Evolutionary conservation across 1,284 basidiomycete species (phyloP), one percentile per base, ranked within the genome.

Genomic region (Exsudoporus floridanus): DNA sequence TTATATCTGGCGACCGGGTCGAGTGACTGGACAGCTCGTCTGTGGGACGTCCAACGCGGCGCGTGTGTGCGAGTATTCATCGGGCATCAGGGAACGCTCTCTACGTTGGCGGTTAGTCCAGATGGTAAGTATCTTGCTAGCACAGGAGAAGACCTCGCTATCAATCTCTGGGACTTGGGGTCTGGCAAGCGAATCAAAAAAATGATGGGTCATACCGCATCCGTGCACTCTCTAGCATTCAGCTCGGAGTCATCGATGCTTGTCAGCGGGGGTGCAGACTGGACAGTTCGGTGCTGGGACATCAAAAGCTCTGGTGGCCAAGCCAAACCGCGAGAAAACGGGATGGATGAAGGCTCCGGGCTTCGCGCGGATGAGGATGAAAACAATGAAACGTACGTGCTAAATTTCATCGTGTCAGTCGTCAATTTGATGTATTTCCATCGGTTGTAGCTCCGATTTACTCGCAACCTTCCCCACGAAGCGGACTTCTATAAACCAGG

Each of bases 1-100:
- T 74, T 99, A 30, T 99, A 99, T 73, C 83, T 99, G 19, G 96
- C 94, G 2, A 99, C 97, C 0, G 97, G 94, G 4, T 98, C 95
- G 0, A 94, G 89, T 60, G 97, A 99, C 70, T 90, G 92, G 78
- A 95, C 95, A 6, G 93, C 94, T 56, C 84, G 97, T 40, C 73
- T 99, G 35, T 99, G 97, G 97, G 97, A 99, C 67, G 92, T 98
- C n/a, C 97, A 99, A 65, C 85, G 89, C 30, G 97, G 97, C 6
- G 81, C 86, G 4, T 97, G 94, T 70, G 86, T 99, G 5, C 86
- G 97, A 10, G 89, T 99, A 19, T 99, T 99, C 72, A 85, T 97
- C 31, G 97, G 96, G 0, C 97, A 99, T 69, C 91, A 94, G 62
- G 94, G 91, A 44, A 78, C 89, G 5, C 81, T 99, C n/a, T 90